These are phyloP conservation scores for Neofusicoccum parvum DNA, from an alignment of 2,329 filamentous ascomycete genomes.

Conservation along the genomic window DNA sequence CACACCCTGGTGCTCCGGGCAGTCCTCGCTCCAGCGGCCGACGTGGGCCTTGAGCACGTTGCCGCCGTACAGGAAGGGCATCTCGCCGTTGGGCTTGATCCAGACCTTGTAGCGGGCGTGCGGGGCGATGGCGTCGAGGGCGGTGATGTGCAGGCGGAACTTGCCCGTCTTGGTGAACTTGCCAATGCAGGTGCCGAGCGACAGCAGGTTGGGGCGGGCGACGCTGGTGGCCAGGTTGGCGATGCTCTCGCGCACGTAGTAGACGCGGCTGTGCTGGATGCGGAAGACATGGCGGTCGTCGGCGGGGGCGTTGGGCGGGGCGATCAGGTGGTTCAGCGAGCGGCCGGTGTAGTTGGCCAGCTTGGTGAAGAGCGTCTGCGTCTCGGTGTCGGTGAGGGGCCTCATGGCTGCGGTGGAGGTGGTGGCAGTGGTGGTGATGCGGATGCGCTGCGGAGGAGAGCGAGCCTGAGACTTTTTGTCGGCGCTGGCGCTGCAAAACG, in stretches of 20 bases:
- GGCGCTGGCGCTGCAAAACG: slow-evolving; percentile 31
- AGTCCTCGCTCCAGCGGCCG: slow-evolving; percentile 85
- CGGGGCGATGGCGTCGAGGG: slow-evolving; percentile 83
- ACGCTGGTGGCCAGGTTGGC: slow-evolving; percentile 91
- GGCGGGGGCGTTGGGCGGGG: slow-evolving; percentile 24
- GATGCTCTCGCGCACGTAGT: slow-evolving; percentile 86
- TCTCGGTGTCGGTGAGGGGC: slow-evolving; percentile 77
- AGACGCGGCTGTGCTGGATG: slow-evolving; percentile 79
- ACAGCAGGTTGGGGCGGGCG: slow-evolving; percentile 77
- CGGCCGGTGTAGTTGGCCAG: slow-evolving; percentile 90
- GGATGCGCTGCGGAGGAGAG: slow-evolving; percentile 3
- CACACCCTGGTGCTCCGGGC: slow-evolving; percentile 88
- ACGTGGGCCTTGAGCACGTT: slow-evolving; percentile 84
- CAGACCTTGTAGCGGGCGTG: slow-evolving; percentile 96
- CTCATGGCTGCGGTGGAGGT: slow-evolving; percentile 59
- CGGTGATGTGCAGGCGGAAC: slow-evolving; percentile 91
- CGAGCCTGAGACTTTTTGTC: slow-evolving; percentile 21
- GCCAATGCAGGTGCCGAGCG: slow-evolving; percentile 85
- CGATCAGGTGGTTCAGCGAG: slow-evolving; percentile 76
- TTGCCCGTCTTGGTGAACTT: slow-evolving; percentile 82
- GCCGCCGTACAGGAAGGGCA: slow-evolving; percentile 95
- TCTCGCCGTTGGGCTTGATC: slow-evolving; percentile 94
- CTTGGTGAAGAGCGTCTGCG: slow-evolving; percentile 83
- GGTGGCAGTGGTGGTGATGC: slow-evolving; percentile 1
- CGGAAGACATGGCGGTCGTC: slow-evolving; percentile 49